These are phyloP conservation scores for Cordia subcordata DNA, from an alignment of 257 asterid genomes.

Conservation along the genomic window DNA sequence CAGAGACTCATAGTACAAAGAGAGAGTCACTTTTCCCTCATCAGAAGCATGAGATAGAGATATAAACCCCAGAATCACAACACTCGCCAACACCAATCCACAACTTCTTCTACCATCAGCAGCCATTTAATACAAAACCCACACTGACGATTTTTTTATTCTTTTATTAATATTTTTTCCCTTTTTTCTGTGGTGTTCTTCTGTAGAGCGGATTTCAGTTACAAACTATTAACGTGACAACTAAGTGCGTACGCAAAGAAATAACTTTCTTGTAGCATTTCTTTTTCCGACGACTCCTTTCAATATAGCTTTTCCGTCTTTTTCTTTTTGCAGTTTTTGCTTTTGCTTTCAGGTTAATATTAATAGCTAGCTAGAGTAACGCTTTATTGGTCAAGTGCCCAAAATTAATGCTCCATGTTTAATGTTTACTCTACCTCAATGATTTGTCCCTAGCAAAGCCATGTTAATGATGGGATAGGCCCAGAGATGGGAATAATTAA, in stretches of 20 bases:
- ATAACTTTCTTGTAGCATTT: background rate
- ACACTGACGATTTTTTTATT: too few relatives aligned
- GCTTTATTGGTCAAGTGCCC: too few relatives aligned
- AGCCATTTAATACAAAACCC: slow-evolving; percentile 29
- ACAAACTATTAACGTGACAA: too few relatives aligned
- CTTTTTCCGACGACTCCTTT: background rate
- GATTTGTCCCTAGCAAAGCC: background rate
- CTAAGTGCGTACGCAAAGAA: background rate
- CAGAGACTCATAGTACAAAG: slow-evolving; percentile 72
- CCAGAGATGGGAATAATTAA: too few relatives aligned
- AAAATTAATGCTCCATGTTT: too few relatives aligned
- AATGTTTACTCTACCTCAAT: background rate
- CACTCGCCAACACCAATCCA: slow-evolving; percentile 10
- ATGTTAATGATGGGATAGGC: background rate
- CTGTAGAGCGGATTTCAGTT: too few relatives aligned
- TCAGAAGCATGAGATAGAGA: slow-evolving; percentile 18
- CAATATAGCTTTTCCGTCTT: background rate
- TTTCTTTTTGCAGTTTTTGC: background rate
- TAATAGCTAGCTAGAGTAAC: too few relatives aligned
- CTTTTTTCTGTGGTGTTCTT: too few relatives aligned
- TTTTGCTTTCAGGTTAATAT: background rate
- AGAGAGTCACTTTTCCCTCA: slow-evolving; percentile 31
- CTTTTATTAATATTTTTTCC: too few relatives aligned
- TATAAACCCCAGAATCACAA: slow-evolving; percentile 15
- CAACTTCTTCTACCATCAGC: slow-evolving; percentile 12